Percentiles rank a stretch among this genome's conserved stretches.
These are phyloP conservation scores for Apophysomyces sp. DNA, from an alignment of 371 early-diverging fungal species.

Conservation along the genomic window DNA sequence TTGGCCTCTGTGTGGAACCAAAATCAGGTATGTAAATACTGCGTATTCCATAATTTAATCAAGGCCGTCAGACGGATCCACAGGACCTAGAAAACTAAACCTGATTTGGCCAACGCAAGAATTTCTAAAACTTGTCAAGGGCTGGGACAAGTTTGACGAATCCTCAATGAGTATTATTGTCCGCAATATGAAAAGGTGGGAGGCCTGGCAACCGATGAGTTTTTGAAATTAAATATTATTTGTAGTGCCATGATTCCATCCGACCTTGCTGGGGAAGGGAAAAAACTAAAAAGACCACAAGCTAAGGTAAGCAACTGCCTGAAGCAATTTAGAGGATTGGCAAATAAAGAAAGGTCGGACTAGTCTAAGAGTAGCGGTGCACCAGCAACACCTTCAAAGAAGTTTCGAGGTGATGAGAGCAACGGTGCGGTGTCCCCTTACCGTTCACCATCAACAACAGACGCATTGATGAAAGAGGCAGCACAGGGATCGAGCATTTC, in stretches of 20 bases:
- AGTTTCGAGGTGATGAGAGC: constrained; percentile 5
- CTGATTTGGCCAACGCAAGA: constrained; percentile 79
- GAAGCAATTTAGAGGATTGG: neutral
- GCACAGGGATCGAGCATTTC: neutral
- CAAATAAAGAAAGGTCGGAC: neutral
- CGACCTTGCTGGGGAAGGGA: constrained; percentile 45
- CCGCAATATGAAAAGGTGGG: constrained; percentile 70
- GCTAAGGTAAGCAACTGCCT: constrained; percentile 17
- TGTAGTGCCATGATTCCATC: constrained; percentile 40
- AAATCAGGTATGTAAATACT: constrained; percentile 40
- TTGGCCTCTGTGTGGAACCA: constrained; percentile 74
- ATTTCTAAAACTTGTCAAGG: constrained; percentile 76
- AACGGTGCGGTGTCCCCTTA: neutral
- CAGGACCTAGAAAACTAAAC: constrained; percentile 53
- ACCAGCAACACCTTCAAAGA: constrained; percentile 4
- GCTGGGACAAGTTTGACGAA: constrained; percentile 77
- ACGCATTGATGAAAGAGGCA: neutral
- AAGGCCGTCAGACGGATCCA: constrained; percentile 5
- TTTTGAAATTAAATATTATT: neutral
- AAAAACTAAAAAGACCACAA: constrained; percentile 39
- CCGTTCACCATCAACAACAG: neutral
- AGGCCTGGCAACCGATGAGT: neutral
- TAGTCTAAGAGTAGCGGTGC: neutral
- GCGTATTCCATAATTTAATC: neutral
- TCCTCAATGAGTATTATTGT: constrained; percentile 70